A percentile compares a stretch with the other conserved stretches of the same genome.
phyloP scores from a whole-genome alignment of 1,139 yeast genomes.

The Arxiozyma heterogenica region DNA sequence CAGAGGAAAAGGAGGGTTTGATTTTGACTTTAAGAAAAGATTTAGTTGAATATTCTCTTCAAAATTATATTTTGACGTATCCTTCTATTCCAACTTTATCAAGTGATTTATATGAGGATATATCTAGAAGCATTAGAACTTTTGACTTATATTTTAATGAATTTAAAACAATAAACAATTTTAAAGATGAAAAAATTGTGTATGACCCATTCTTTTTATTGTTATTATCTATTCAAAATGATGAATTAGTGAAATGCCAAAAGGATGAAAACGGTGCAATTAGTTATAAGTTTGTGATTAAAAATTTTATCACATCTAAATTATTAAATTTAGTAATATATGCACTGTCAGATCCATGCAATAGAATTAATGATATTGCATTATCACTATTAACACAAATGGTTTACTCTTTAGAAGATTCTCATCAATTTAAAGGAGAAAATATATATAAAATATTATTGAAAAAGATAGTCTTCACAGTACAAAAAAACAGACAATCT shows the following conservation, averaged over 20 bases:
- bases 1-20: constrained; percentile 41
- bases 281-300: constrained; percentile 41
- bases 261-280: constrained; percentile 29
- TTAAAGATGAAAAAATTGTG: constrained; percentile 7
- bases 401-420: constrained; percentile 30
- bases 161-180: constrained; percentile 13
- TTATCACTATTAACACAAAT: constrained; percentile 38
- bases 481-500: constrained; percentile 16
- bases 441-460: constrained; percentile 48
- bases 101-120: not conserved
- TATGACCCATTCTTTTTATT: constrained; percentile 59
- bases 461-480: constrained; percentile 50
- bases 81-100: constrained; percentile 14
- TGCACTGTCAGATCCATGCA: constrained; percentile 47
- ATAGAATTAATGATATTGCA: constrained; percentile 43
- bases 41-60: constrained; percentile 42
- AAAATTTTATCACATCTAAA: constrained; percentile 49
- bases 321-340: constrained; percentile 50
- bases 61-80: constrained; percentile 30
- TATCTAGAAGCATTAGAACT: constrained; percentile 18
- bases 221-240: constrained; percentile 49
- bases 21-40: constrained; percentile 48
- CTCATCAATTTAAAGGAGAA: constrained; percentile 47
- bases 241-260: constrained; percentile 41
- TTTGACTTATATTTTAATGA: constrained; percentile 27